These are phyloP conservation scores for Leptomonas seymouri DNA, from an alignment of 208 protist species.

Conservation along the genomic window DNA sequence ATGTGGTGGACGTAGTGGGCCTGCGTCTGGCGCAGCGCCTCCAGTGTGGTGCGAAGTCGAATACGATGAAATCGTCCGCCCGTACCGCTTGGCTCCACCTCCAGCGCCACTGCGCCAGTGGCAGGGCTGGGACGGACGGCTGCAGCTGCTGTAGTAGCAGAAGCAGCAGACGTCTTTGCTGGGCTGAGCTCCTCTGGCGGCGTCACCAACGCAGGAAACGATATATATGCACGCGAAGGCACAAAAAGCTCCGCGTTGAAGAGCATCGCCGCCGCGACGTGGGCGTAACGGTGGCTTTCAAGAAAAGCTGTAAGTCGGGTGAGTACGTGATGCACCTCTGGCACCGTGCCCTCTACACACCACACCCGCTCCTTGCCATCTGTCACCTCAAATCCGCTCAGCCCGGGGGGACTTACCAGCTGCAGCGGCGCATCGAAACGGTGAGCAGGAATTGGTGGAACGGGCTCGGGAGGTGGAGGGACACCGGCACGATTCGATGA, in stretches of 20 bases:
- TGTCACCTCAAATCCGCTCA: constrained; percentile 89
- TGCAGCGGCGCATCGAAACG: constrained; percentile 57
- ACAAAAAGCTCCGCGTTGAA: constrained; percentile 86
- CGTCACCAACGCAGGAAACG: constrained; percentile 83
- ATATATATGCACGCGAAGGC: constrained; percentile 60
- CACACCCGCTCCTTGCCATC: constrained; percentile 72
- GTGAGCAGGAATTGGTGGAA: constrained; percentile 11
- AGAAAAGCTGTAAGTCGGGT: constrained; percentile 24
- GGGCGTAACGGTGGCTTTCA: constrained; percentile 12
- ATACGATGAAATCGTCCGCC: constrained; percentile 89
- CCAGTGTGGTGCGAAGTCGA: constrained; percentile 61
- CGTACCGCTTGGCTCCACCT: constrained; percentile 74
- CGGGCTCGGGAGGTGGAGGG: constrained; percentile 15
- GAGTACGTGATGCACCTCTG: constrained; percentile 70
- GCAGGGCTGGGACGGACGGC: neutral
- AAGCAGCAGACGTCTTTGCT: neutral
- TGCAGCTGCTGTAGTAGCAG: neutral
- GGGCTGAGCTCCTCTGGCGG: constrained; percentile 30
- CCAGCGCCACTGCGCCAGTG: constrained; percentile 9
- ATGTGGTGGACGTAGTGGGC: constrained; percentile 65
- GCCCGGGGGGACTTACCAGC: constrained; percentile 69
- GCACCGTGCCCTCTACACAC: constrained; percentile 78
- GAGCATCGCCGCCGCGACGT: constrained; percentile 41
- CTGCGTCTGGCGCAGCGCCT: constrained; percentile 48
- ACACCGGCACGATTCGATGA: constrained; percentile 14